Base-by-base conservation (phyloP, 2,329 filamentous ascomycete species). In the Colletotrichum agaves region DNA sequence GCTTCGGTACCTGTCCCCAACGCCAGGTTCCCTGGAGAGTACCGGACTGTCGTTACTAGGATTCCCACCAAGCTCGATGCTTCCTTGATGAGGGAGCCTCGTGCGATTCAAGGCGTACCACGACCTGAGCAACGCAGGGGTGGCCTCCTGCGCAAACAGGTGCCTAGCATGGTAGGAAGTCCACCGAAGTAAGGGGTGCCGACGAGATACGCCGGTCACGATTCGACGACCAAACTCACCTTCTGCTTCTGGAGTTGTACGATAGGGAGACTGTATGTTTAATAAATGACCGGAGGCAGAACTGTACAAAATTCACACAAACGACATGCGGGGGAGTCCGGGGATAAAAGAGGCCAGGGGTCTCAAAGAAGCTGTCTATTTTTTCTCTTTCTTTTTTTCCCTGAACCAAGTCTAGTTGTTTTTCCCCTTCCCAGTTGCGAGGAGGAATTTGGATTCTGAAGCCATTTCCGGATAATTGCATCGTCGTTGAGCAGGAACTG, bases 71-170 rank as follows among this genome's bases (percentile, higher is more conserved):
- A 93, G 75, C 85, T 99, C 10, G 96, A 99, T 74, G 87, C 91
- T 4, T 87, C 89, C 13, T 83, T 98, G 52, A 97, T 98, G 93
- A 93, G 93, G 77, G 94, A 98, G 79, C 94, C 94, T 33, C 88
- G 94, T 65, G 90, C 93, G 70, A 95, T 97, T 43, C 93, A 97
- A 77, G 94, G 94, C 39, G 90, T 94, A n/a, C 94, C 94, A 23
- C 82, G 87, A 37, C 83, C 85, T 17, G 85, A 87, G 66, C 82
- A 84, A 63, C 81, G 82, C n/a, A 79, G 79, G 7, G 81, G 81
- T 43, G 84, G 84, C 31, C 78, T 89, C 55, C 74, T 85, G 60
- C 78, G 87, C 70, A 89, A 89, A 74, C 86, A 88, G 73, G 87
- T 89, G 23, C 79, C 81, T 19, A 83, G 80, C 70, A 83, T 83